Evolutionary conservation across 306 rosid genomes (phyloP).

Genomic region (Hippophae gyantsensis): DNA sequence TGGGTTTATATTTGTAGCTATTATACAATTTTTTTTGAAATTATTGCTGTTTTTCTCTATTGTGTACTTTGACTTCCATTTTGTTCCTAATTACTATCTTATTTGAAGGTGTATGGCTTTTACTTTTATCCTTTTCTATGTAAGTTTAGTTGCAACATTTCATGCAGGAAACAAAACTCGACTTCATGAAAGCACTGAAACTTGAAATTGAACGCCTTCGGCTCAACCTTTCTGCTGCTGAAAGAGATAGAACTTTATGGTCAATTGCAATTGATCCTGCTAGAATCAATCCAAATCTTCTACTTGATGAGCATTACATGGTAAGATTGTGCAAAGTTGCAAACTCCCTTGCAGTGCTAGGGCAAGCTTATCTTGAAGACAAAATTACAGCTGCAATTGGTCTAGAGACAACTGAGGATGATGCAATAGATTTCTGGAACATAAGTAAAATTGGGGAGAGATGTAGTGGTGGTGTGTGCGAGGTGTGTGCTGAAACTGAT

Average conservation of each 20-base stretch:
- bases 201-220: conserved; percentile 92
- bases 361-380: conserved; percentile 82
- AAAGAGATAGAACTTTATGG: conserved; percentile 80
- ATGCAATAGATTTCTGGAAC: conserved; percentile 85
- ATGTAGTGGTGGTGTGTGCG: conserved; percentile 73
- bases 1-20: too few species aligned
- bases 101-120: too few species aligned
- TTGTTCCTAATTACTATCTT: too few species aligned
- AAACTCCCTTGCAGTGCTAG: conserved; percentile 72
- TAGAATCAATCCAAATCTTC: conserved; percentile 65
- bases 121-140: too few species aligned
- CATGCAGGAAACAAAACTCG: conserved; percentile 53
- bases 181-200: conserved; percentile 75
- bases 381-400: conserved; percentile 72
- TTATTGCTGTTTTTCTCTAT: too few species aligned
- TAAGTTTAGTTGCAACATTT: neutral
- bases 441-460: conserved; percentile 54
- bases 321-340: conserved; percentile 76
- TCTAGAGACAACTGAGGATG: conserved; percentile 55
- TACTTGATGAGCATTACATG: conserved; percentile 59
- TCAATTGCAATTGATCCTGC: conserved; percentile 86
- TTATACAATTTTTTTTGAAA: too few species aligned
- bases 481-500: conserved; percentile 66
- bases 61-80: too few species aligned
- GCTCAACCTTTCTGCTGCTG: conserved; percentile 91